Evolutionary conservation across 2,329 filamentous ascomycete species (phyloP).

Genomic region (Ascochyta lentis): DNA sequence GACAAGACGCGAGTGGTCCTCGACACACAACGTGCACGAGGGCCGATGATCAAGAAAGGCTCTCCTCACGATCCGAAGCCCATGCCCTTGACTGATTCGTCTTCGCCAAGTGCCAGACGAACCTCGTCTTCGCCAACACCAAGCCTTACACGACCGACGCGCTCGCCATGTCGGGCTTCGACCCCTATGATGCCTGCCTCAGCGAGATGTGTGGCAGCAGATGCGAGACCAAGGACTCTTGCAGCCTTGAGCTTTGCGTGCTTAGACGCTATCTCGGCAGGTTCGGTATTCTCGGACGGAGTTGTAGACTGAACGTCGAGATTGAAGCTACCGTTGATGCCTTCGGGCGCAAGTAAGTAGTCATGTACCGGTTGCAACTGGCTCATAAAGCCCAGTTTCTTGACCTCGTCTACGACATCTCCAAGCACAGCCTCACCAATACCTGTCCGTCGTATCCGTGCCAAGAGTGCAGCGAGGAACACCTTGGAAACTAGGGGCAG

Average conservation of each 20-base stretch:
- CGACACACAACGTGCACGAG: neutral
- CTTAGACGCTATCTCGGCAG: conserved; percentile 24
- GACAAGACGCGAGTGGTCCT: neutral
- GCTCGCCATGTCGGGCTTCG: conserved; percentile 77
- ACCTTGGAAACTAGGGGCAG: conserved; percentile 84
- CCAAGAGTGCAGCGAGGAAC: conserved; percentile 81
- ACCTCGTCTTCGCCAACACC: conserved; percentile 92
- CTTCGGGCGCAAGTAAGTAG: conserved; percentile 59
- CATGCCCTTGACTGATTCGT: conserved; percentile 82
- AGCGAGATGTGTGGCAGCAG: conserved; percentile 80
- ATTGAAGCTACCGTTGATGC: conserved; percentile 14
- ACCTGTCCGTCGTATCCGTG: conserved; percentile 80
- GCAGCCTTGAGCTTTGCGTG: conserved; percentile 48
- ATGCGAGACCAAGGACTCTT: conserved; percentile 64
- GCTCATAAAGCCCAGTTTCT: conserved; percentile 69
- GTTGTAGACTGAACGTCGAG: conserved; percentile 16
- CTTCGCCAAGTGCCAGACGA: conserved; percentile 83
- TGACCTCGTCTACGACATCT: conserved; percentile 87
- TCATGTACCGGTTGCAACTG: conserved; percentile 66
- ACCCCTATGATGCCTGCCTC: conserved; percentile 88
- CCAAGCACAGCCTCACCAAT: conserved; percentile 86
- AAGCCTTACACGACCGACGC: conserved; percentile 85
- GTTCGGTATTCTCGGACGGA: conserved; percentile 27
- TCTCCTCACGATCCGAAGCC: conserved; percentile 53
- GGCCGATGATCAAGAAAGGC: neutral